phyloP scores from a whole-genome alignment of 2,329 filamentous ascomycete species.

The Fusarium ramigenum region DNA sequence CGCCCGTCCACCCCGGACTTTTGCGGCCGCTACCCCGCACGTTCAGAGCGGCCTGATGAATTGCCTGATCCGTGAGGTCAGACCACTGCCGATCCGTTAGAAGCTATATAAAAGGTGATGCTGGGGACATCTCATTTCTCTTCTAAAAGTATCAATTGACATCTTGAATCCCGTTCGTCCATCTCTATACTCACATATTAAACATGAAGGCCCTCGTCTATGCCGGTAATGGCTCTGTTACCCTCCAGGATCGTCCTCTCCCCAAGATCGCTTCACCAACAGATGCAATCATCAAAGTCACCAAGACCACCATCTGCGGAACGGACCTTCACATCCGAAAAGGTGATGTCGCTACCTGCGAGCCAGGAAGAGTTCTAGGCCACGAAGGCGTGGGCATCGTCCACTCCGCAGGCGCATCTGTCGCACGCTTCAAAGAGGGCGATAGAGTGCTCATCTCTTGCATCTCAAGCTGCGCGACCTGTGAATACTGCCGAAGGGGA shows the following conservation, averaged over 20 bases:
- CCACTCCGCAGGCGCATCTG: constrained; percentile 54
- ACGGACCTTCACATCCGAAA: constrained; percentile 66
- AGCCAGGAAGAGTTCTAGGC: constrained; percentile 58
- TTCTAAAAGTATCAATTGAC: not conserved
- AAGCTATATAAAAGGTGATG: not conserved
- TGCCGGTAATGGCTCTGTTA: constrained; percentile 45
- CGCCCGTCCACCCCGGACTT: not conserved
- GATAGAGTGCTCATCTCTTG: constrained; percentile 62
- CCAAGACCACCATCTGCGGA: constrained; percentile 62
- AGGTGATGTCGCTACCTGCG: constrained; percentile 60
- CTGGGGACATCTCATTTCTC: not conserved
- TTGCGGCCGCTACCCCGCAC: not conserved
- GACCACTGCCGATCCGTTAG: not conserved
- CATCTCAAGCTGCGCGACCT: constrained; percentile 61
- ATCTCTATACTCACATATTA: rapidly evolving
- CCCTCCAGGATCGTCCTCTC: constrained; percentile 53
- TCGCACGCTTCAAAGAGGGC: constrained; percentile 58
- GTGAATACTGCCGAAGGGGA: constrained; percentile 59
- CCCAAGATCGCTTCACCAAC: constrained; percentile 53
- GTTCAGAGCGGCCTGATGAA: not conserved
- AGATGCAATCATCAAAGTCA: constrained; percentile 60
- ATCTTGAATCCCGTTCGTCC: too few species aligned
- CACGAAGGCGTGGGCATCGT: constrained; percentile 64
- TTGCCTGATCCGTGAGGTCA: not conserved
- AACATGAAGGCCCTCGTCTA: constrained; percentile 60